Conservation (phyloP, 2,329 filamentous ascomycete species). For the Aspergillaceae sp. region DNA sequence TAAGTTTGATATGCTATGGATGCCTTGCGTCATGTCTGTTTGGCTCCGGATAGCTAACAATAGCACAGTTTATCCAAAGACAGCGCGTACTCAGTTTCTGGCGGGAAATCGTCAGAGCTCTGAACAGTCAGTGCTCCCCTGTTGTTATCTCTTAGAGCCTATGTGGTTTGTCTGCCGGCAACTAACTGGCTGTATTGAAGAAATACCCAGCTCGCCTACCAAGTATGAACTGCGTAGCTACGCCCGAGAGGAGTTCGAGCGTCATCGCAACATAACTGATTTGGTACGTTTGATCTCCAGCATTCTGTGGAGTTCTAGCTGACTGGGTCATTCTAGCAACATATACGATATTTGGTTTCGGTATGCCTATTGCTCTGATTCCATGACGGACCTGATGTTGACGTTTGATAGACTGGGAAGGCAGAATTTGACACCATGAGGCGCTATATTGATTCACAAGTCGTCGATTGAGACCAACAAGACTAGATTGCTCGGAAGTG, state of each 20-base stretch:
- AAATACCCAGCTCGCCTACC: constrained; percentile 32
- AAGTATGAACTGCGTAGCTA: constrained; percentile 35
- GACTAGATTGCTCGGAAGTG: not conserved
- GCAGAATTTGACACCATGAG: constrained; percentile 40
- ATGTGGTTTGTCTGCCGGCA: not conserved
- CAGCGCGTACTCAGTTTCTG: constrained; percentile 37
- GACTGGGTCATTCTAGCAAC: constrained; percentile 17
- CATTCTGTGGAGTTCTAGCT: not conserved
- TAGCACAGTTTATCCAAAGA: constrained; percentile 33
- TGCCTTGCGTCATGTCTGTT: not conserved
- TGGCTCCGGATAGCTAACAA: constrained; percentile 2
- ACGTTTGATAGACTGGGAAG: constrained; percentile 33
- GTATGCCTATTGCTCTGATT: constrained; percentile 8
- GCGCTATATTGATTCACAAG: constrained; percentile 37
- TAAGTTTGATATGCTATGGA: constrained; percentile 11
- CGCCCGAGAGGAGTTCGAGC: constrained; percentile 37
- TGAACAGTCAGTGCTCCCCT: constrained; percentile 25
- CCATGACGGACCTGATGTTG: constrained; percentile 1
- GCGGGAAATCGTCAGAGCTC: constrained; percentile 34
- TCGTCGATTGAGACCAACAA: constrained; percentile 13
- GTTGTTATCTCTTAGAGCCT: not conserved
- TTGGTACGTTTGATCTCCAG: constrained; percentile 21
- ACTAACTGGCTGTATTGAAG: constrained; percentile 14
- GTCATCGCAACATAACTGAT: constrained; percentile 36
- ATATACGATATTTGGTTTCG: constrained; percentile 40